phyloP scores from a whole-genome alignment of 441 rosid genomes.

The Gossypium schwendimanii region DNA sequence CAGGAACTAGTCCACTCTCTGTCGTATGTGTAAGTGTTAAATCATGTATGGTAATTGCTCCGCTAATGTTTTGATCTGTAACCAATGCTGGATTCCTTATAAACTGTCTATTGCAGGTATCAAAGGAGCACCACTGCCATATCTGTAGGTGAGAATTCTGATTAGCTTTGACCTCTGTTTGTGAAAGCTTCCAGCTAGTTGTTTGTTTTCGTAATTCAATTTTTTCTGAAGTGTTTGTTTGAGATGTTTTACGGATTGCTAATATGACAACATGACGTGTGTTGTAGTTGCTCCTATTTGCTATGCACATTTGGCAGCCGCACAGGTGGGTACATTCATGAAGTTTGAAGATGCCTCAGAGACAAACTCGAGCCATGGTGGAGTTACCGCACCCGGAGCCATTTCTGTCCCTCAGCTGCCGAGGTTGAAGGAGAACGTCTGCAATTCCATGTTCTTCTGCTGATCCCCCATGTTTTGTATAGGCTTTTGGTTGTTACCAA shows the following conservation, averaged over 20 bases:
- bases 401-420: slow-evolving; percentile 49
- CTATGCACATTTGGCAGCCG: slow-evolving; percentile 65
- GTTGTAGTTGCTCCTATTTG: slow-evolving; percentile 61
- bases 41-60: background rate
- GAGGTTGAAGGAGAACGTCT: slow-evolving; percentile 25
- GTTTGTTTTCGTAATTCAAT: background rate
- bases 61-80: background rate
- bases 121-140: slow-evolving; percentile 62
- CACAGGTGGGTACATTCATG: slow-evolving; percentile 44
- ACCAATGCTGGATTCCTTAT: background rate
- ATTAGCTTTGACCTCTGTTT: background rate
- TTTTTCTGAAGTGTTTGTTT: background rate
- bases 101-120: slow-evolving; percentile 31
- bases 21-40: slow-evolving; percentile 48
- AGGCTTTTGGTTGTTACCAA: background rate
- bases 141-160: slow-evolving; percentile 36
- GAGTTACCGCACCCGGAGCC: slow-evolving; percentile 31
- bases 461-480: slow-evolving; percentile 17
- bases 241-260: background rate
- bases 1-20: slow-evolving; percentile 64
- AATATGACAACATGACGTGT: background rate
- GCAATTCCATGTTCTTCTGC: slow-evolving; percentile 66
- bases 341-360: slow-evolving; percentile 52
- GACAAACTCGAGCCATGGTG: slow-evolving; percentile 40
- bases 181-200: too few species aligned